phyloP scores from a whole-genome alignment of 1,284 basidiomycete genomes.

The Apiotrichum gamsii region DNA sequence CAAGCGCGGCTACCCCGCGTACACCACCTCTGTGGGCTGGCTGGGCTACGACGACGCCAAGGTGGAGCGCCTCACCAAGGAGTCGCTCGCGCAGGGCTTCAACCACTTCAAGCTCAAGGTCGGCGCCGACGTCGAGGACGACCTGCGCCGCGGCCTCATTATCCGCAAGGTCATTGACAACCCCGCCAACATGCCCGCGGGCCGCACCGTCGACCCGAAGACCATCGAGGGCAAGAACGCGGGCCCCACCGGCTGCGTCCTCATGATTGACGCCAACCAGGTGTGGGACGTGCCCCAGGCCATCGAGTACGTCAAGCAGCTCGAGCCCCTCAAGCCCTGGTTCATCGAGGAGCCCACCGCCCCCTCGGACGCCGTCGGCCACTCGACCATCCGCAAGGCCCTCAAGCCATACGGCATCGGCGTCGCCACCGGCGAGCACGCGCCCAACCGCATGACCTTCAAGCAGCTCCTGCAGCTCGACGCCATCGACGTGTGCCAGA shows the following conservation, averaged over 20 bases:
- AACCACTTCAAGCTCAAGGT: conserved; percentile 99
- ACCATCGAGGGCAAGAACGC: conserved; percentile 80
- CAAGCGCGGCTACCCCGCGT: conserved; percentile 73
- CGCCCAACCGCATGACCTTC: conserved; percentile 94
- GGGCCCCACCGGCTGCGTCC: conserved; percentile 81
- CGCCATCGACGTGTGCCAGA: conserved; percentile 92
- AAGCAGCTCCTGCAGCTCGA: conserved; percentile 91
- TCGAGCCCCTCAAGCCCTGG: conserved; percentile 86
- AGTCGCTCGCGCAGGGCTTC: conserved; percentile 78
- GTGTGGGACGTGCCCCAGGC: conserved; percentile 93
- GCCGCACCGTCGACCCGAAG: conserved; percentile 57
- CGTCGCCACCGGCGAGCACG: conserved; percentile 93
- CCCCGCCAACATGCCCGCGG: conserved; percentile 51
- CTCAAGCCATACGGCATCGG: conserved; percentile 79
- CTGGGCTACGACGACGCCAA: conserved; percentile 88
- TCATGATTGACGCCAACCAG: conserved; percentile 95
- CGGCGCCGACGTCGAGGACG: conserved; percentile 71
- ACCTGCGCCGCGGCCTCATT: conserved; percentile 76
- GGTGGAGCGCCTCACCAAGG: conserved; percentile 74
- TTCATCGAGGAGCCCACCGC: conserved; percentile 95
- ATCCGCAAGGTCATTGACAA: conserved; percentile 93
- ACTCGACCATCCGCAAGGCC: conserved; percentile 51
- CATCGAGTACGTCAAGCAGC: conserved; percentile 78
- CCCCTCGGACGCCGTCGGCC: conserved; percentile 68
- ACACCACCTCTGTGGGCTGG: conserved; percentile 92